Base-by-base conservation (phyloP, 371 early-diverging fungal genomes). In the Mortierella sp. region DNA sequence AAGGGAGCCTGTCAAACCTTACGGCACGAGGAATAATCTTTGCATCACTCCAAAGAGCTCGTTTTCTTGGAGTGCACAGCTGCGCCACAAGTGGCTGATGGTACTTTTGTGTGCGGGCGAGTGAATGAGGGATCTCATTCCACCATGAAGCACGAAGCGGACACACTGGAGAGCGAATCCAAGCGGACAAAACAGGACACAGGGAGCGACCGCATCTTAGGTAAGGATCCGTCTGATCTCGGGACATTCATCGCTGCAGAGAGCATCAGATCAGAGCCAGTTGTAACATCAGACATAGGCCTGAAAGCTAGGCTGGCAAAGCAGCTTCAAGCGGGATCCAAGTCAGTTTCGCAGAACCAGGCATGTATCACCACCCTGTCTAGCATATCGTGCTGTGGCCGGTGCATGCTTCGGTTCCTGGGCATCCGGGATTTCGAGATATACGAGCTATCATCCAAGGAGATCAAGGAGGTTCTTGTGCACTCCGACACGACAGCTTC, bases 381-480 rank as follows among this genome's bases (percentile, higher is more conserved):
- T 44, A 48, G 62, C 28, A 19, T 67, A 22, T 4, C 60, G 1
- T 67, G 67, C 44, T 74, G 74, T 22, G 74, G 74, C 4, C 74
- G 74, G 10, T 74, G 74, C 37, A 63, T 67, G 63, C 68, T 74
- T 21, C 57, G 68, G 22, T 59, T 67, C 56, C 28, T 74, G 16
- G 74, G 68, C 13, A 24, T 63, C 17, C 67, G 63, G 22, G 63
- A 74, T 31, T 67, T 39, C 51, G 68, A 59, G 22, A 50, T 74
- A 31, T 74, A 74, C 41, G 57, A 60, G 41, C 57, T 74, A 2
- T 47, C 74, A 19, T 59, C 63, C 21, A 40, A 49, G 48, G 67
- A 64, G 21, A 71, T 71, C 51, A 71, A 71, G 39, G 34, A 50
- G 21, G 49, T 56, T 25, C 56, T 71, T 13, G 14, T 19, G 14